Percentiles rank a stretch among this genome's conserved stretches.
Conservation (phyloP, 163 green algal species). For the Coccomyxa subellipsoidea region DNA sequence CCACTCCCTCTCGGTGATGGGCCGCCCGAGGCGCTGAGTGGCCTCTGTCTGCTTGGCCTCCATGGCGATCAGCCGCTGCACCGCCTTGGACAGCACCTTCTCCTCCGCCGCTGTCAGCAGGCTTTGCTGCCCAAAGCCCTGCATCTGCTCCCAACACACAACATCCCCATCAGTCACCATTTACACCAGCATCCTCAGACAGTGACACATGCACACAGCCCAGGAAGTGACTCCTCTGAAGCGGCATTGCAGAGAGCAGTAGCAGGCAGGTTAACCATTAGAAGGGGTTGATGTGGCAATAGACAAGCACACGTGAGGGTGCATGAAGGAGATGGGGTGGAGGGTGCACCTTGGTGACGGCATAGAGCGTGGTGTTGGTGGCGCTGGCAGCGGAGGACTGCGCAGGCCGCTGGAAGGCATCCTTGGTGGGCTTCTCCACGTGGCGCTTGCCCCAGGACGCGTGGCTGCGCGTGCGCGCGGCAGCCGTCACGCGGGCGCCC, state of each 20-base stretch:
- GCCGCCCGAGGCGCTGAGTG: slow-evolving; percentile 34
- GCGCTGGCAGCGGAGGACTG: neutral
- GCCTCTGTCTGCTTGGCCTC: slow-evolving; percentile 44
- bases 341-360: neutral
- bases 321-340: neutral
- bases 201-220: too few species aligned
- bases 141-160: neutral
- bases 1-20: slow-evolving; percentile 51
- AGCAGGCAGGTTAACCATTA: too few species aligned
- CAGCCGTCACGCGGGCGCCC: neutral
- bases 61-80: slow-evolving; percentile 61
- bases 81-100: slow-evolving; percentile 53
- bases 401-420: neutral
- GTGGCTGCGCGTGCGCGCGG: neutral
- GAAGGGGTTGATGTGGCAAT: too few species aligned
- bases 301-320: too few species aligned
- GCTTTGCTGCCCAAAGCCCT: slow-evolving; percentile 16
- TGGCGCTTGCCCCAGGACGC: slow-evolving; percentile 8
- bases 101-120: slow-evolving; percentile 68
- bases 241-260: too few species aligned
- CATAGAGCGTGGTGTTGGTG: neutral
- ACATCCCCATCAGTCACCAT: too few species aligned
- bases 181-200: too few species aligned
- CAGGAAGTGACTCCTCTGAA: too few species aligned
- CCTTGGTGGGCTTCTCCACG: neutral